Percentiles rank a stretch among this genome's conserved stretches.
Conservation (phyloP, 306 rosid genomes). For the Fragaria iinumae region DNA sequence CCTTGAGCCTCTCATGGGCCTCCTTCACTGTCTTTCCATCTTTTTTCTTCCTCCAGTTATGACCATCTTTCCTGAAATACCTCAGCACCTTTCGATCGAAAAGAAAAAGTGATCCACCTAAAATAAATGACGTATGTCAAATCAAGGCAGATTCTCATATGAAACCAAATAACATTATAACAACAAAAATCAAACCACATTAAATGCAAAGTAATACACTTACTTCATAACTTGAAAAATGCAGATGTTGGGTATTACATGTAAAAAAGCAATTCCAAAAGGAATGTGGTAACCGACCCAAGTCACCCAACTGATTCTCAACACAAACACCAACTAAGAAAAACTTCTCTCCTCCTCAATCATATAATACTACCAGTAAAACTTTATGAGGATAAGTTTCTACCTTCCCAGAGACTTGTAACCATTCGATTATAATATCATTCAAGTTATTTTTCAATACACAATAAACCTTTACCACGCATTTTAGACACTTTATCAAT, state of each 20-base stretch:
- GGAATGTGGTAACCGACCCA: neutral
- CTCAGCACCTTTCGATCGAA: constrained; percentile 89
- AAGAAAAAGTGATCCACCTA: constrained; percentile 91
- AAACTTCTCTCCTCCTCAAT: neutral
- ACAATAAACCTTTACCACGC: neutral
- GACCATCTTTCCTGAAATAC: constrained; percentile 91
- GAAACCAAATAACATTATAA: neutral
- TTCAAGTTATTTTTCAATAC: neutral
- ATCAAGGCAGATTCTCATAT: constrained; percentile 21
- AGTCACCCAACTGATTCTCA: neutral
- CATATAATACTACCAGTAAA: neutral
- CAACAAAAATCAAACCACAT: constrained; percentile 5
- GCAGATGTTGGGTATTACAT: neutral
- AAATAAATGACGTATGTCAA: constrained; percentile 27
- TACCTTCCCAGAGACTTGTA: neutral
- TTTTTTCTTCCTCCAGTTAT: constrained; percentile 94
- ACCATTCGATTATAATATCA: neutral
- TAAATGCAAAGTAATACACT: neutral
- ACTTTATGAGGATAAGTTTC: neutral
- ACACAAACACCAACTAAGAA: constrained; percentile 1
- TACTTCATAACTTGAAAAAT: constrained; percentile 2
- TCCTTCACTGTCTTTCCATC: constrained; percentile 90
- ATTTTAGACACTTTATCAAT: neutral
- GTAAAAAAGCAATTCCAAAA: neutral
- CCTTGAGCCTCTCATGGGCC: constrained; percentile 96